phyloP scores from a whole-genome alignment of 139 green algal species.

The Pleodorina starrii region DNA sequence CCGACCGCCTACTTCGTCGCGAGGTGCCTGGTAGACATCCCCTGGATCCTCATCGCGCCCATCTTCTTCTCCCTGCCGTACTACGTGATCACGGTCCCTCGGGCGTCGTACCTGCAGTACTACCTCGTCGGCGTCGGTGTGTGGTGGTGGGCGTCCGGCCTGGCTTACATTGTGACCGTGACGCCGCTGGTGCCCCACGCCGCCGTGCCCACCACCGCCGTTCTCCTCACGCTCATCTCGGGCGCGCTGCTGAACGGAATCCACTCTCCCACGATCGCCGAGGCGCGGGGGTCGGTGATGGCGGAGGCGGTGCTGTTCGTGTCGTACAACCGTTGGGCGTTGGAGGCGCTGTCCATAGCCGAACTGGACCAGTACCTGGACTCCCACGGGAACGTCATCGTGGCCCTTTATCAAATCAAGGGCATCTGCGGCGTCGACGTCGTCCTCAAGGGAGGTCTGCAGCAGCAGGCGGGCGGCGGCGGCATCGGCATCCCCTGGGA shows the following conservation, averaged over 20 bases:
- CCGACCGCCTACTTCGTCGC: conserved; percentile 52
- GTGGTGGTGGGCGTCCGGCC: conserved; percentile 58
- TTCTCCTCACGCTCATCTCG: conserved; percentile 59
- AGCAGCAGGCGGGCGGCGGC: neutral
- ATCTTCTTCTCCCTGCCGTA: conserved; percentile 49
- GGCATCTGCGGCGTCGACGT: conserved; percentile 19
- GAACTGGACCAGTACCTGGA: conserved; percentile 33
- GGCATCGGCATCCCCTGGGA: neutral
- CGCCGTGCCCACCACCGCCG: conserved; percentile 49
- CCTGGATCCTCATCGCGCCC: conserved; percentile 52
- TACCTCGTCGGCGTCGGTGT: conserved; percentile 45
- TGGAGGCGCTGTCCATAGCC: neutral
- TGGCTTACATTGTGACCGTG: conserved; percentile 56
- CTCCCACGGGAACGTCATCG: conserved; percentile 21
- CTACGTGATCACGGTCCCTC: conserved; percentile 60
- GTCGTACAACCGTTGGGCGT: conserved; percentile 55
- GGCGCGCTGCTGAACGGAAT: conserved; percentile 59
- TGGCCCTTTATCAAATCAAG: neutral
- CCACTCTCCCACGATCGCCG: conserved; percentile 27
- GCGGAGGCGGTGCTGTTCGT: conserved; percentile 49
- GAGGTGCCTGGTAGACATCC: conserved; percentile 48
- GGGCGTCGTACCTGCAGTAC: conserved; percentile 31
- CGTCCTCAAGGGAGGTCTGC: neutral
- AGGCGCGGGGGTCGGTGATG: conserved; percentile 23
- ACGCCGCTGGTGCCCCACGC: conserved; percentile 34